Evolutionary conservation across 306 rosid species (phyloP).

Genomic region (Vigna reflexopilosa): DNA sequence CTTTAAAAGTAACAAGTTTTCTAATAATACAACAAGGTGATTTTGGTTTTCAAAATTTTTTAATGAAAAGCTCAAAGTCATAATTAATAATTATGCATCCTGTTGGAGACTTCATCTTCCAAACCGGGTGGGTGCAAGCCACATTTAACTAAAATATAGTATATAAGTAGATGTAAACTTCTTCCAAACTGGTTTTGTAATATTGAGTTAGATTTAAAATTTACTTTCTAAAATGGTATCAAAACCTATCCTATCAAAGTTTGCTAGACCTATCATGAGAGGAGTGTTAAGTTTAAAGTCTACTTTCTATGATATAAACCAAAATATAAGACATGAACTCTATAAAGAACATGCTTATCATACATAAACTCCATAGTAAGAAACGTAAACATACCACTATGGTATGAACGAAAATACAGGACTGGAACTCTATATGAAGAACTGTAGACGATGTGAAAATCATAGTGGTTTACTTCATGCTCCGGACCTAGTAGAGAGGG

Average conservation of each 20-base stretch:
- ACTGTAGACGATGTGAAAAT: constrained; percentile 75
- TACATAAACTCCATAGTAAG: constrained; percentile 23
- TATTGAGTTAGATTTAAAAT: too few species aligned
- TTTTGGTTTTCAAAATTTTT: constrained; percentile 6
- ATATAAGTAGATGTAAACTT: too few species aligned
- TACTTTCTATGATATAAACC: too few species aligned
- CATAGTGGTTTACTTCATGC: constrained; percentile 58
- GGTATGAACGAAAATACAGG: constrained; percentile 72
- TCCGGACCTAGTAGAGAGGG: constrained; percentile 57
- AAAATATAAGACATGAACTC: too few species aligned
- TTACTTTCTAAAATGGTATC: too few species aligned
- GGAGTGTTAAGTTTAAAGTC: too few species aligned
- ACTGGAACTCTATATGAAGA: constrained; percentile 82
- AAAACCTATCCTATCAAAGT: too few species aligned
- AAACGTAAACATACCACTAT: constrained; percentile 58
- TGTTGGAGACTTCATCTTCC: too few species aligned
- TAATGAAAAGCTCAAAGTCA: not conserved
- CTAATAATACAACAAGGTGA: constrained; percentile 9
- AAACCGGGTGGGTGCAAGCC: too few species aligned
- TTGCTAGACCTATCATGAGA: too few species aligned
- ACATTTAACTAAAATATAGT: too few species aligned
- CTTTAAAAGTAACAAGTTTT: constrained; percentile 6
- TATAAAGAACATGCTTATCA: constrained; percentile 4
- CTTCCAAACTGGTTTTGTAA: too few species aligned
- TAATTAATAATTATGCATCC: not conserved